Conservation (phyloP, 768 basidiomycete genomes). For the Trametes cingulata region DNA sequence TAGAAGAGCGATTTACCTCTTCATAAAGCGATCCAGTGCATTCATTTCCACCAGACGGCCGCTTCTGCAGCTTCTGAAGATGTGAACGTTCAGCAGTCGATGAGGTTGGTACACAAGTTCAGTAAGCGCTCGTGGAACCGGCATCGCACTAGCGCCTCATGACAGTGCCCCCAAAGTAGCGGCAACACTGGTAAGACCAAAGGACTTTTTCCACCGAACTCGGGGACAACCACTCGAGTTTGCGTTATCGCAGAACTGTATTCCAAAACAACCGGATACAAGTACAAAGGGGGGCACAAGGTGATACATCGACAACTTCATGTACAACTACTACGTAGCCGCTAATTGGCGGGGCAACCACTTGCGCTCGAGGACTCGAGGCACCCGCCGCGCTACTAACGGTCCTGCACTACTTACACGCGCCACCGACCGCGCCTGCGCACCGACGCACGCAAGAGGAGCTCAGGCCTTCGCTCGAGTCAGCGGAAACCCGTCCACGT, state of each 20-base stretch:
- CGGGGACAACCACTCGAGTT: not conserved
- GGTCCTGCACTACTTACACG: not conserved
- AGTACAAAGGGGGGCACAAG: slow-evolving; percentile 3
- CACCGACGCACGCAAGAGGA: not conserved
- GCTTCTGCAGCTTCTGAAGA: not conserved
- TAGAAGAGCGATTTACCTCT: too few relatives aligned
- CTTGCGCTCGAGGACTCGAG: too few relatives aligned
- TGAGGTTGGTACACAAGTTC: not conserved
- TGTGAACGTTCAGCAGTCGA: not conserved
- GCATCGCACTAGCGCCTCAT: too few relatives aligned
- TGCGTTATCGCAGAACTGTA: not conserved
- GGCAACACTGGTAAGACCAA: too few relatives aligned
- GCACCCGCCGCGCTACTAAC: not conserved
- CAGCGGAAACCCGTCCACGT: slow-evolving; percentile 6
- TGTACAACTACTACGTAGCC: not conserved
- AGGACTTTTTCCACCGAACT: not conserved
- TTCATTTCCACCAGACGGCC: not conserved
- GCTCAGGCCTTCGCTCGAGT: slow-evolving; percentile 9
- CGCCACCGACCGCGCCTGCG: not conserved
- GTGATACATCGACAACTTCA: not conserved
- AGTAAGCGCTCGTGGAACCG: not conserved
- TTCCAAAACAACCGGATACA: slow-evolving; percentile 9
- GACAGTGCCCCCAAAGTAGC: too few relatives aligned
- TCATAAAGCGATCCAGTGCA: not conserved
- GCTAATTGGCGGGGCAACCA: not conserved